Evolutionary conservation across 2,329 filamentous ascomycete genomes (phyloP).

Genomic region (Beauveria pseudobassiana): DNA sequence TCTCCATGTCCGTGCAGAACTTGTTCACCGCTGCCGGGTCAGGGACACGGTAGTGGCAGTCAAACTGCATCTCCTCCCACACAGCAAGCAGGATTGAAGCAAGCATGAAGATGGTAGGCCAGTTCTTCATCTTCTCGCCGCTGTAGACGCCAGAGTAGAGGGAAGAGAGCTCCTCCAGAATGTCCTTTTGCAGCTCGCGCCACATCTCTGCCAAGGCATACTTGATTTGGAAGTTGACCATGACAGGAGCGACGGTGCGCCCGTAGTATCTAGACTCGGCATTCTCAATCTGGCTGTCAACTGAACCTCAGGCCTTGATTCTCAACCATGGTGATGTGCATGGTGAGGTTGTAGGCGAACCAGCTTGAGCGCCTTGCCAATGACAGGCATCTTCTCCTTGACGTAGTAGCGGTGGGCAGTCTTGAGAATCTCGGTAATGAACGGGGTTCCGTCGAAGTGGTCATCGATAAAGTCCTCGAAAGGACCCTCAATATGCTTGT

Average conservation of each 20-base stretch:
- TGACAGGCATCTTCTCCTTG: conserved; percentile 79
- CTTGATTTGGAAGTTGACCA: conserved; percentile 99
- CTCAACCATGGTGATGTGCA: conserved; percentile 92
- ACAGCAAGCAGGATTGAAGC: conserved; percentile 87
- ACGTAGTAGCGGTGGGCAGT: conserved; percentile 89
- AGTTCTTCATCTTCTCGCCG: conserved; percentile 95
- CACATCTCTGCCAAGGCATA: conserved; percentile 95
- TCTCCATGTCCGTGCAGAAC: conserved; percentile 96
- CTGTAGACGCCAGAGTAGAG: conserved; percentile 98
- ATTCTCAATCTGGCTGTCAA: conserved; percentile 79
- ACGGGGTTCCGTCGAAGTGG: conserved; percentile 91
- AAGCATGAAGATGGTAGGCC: conserved; percentile 97
- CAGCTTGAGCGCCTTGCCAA: conserved; percentile 91
- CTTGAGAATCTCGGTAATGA: conserved; percentile 93
- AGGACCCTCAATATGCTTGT: conserved; percentile 85
- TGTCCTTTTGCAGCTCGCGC: conserved; percentile 94
- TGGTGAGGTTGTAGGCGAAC: conserved; percentile 90
- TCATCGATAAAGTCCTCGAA: conserved; percentile 94
- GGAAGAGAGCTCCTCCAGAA: conserved; percentile 83
- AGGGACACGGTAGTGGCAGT: conserved; percentile 90
- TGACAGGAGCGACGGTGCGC: conserved; percentile 87
- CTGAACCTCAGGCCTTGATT: conserved; percentile 71
- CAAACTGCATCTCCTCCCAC: conserved; percentile 99
- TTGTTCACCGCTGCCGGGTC: conserved; percentile 80
- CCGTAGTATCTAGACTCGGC: conserved; percentile 81